Evolutionary conservation across 768 basidiomycete genomes (phyloP).

Genomic region (Rhizopogon roseolus): DNA sequence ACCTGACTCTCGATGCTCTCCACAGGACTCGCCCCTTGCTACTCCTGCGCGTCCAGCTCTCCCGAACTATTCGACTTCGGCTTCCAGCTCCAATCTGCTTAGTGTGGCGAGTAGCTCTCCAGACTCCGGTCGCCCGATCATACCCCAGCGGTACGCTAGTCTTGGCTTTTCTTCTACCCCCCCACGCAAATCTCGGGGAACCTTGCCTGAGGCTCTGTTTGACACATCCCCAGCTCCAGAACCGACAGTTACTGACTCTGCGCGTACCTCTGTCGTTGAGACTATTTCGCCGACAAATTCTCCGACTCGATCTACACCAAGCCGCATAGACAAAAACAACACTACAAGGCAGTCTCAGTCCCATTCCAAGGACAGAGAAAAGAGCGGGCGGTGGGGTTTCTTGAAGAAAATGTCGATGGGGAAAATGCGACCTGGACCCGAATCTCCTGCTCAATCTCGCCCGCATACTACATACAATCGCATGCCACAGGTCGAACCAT

Average conservation of each 20-base stretch:
- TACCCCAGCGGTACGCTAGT: slow-evolving; percentile 63
- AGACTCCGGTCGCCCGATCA: slow-evolving; percentile 29
- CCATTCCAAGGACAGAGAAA: slow-evolving; percentile 43
- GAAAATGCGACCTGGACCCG: slow-evolving; percentile 59
- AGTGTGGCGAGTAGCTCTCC: slow-evolving; percentile 26
- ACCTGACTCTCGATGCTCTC: slow-evolving; percentile 13
- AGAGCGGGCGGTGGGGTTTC: slow-evolving; percentile 87
- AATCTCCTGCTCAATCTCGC: slow-evolving; percentile 40
- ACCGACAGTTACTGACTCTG: slow-evolving; percentile 6
- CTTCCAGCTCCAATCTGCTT: slow-evolving; percentile 65
- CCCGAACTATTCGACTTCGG: slow-evolving; percentile 53
- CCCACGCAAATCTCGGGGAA: slow-evolving; percentile 32
- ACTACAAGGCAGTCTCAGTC: slow-evolving; percentile 13
- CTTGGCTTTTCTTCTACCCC: slow-evolving; percentile 44
- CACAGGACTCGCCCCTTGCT: slow-evolving; percentile 23
- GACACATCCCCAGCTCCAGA: slow-evolving; percentile 39
- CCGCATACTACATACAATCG: slow-evolving; percentile 29
- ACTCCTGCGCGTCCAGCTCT: slow-evolving; percentile 37
- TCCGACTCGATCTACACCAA: slow-evolving; percentile 10
- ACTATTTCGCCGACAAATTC: slow-evolving; percentile 21
- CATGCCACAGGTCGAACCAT: slow-evolving; percentile 8
- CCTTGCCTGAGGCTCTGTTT: slow-evolving; percentile 43
- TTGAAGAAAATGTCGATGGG: slow-evolving; percentile 99
- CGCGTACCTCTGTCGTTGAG: slow-evolving; percentile 16
- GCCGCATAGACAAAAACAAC: slow-evolving; percentile 21